A percentile compares a stretch with the other conserved stretches of the same genome.
Conservation (phyloP, 2,329 filamentous ascomycete genomes). For the Coniochaeta prunicola region DNA sequence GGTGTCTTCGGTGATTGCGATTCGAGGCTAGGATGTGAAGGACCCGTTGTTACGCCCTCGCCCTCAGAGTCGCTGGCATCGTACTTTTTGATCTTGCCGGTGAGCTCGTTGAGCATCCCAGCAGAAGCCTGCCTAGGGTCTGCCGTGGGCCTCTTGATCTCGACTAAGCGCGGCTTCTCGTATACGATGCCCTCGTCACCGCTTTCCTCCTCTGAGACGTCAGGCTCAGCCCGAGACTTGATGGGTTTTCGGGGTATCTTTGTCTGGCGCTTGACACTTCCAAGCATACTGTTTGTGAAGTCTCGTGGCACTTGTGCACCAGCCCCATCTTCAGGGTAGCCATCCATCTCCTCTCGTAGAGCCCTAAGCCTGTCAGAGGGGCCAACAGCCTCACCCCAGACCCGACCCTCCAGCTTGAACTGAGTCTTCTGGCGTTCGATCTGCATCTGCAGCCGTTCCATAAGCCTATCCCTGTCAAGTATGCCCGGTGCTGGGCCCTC, state of each 20-base stretch:
- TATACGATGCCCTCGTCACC: slow-evolving; percentile 58
- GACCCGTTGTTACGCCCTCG: slow-evolving; percentile 65
- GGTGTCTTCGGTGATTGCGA: slow-evolving; percentile 62
- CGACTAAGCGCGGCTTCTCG: slow-evolving; percentile 72
- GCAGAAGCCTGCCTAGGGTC: slow-evolving; percentile 54
- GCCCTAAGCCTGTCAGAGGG: slow-evolving; percentile 90
- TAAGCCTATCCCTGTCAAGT: slow-evolving; percentile 82
- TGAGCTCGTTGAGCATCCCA: slow-evolving; percentile 63
- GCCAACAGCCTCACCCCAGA: slow-evolving; percentile 74
- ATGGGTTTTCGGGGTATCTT: slow-evolving; percentile 49
- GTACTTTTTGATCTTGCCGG: slow-evolving; percentile 64
- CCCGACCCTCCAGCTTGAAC: slow-evolving; percentile 89
- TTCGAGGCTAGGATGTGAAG: slow-evolving; percentile 69
- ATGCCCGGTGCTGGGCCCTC: slow-evolving; percentile 76
- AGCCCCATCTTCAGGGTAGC: slow-evolving; percentile 40
- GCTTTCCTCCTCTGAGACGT: slow-evolving; percentile 37
- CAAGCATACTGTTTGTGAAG: slow-evolving; percentile 67
- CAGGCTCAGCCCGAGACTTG: slow-evolving; percentile 19
- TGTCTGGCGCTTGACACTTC: slow-evolving; percentile 58
- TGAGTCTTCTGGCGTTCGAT: slow-evolving; percentile 96
- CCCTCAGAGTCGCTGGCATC: slow-evolving; percentile 67
- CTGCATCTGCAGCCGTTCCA: slow-evolving; percentile 91
- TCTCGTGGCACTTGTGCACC: slow-evolving; percentile 50
- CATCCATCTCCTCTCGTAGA: slow-evolving; percentile 90
- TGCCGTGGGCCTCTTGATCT: slow-evolving; percentile 65